phyloP scores from a whole-genome alignment of 164 flowering plant genomes.

The Magnolia changhungtana region DNA sequence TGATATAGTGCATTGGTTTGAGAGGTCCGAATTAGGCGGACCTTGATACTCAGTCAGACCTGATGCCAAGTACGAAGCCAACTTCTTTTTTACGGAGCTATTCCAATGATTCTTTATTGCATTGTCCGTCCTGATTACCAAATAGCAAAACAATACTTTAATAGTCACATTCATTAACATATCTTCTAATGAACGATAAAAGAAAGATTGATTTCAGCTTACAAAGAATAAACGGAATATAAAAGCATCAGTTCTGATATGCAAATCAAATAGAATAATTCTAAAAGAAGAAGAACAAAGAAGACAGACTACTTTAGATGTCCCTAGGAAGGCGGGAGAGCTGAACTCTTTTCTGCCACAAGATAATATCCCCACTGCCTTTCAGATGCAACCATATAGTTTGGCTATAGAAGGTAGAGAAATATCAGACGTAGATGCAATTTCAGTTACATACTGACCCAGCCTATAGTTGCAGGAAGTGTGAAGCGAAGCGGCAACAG shows the following conservation, averaged over 20 bases:
- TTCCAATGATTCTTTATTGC: conserved; percentile 99
- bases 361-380: too few species aligned
- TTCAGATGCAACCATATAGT: too few species aligned
- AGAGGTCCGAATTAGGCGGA: conserved; percentile 41
- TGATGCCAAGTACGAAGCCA: conserved; percentile 76
- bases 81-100: conserved; percentile 92
- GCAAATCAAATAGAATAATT: neutral
- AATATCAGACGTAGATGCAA: too few species aligned
- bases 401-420: too few species aligned
- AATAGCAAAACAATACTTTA: conserved; percentile 17
- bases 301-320: neutral
- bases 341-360: too few species aligned
- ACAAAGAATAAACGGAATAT: neutral
- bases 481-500: too few species aligned
- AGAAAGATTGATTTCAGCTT: neutral
- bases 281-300: neutral
- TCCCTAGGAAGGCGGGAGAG: neutral
- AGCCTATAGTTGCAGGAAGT: too few species aligned
- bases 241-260: neutral
- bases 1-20: conserved; percentile 37
- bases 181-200: neutral
- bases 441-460: too few species aligned
- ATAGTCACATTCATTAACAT: conserved; percentile 1
- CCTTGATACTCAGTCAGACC: conserved; percentile 64
- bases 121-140: conserved; percentile 88